Base-by-base conservation (phyloP, 108 stramenopile genomes). In the Asterionellopsis glacialis region DNA sequence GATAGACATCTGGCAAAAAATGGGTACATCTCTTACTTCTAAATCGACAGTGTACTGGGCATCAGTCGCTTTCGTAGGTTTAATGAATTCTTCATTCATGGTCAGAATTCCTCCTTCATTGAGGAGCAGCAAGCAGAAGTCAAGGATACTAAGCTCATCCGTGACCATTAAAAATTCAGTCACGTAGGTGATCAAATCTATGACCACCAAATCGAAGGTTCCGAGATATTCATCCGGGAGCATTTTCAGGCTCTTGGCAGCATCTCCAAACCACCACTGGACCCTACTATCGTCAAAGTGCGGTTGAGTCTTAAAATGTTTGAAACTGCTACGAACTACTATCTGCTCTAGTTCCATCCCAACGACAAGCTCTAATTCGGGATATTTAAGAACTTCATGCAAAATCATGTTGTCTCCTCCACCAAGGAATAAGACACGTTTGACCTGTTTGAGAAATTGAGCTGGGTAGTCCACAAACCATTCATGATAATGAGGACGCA, bases 231-330 rank as follows among this genome's bases (percentile, higher is more conserved):
- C 86, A 27, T 82, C 73, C 1, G 92, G 88, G 16, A 93, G 73
- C 64, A 93, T 55, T 5, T 79, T 52, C 22, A 93, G 58, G 52
- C 74, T 79, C 76, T 90, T 93, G 55, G 92, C 70, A 1, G 92
- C 92, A 63, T 93, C 92, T 11, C 92, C 92, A 56, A 82, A 93
- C 92, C 92, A 93, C 92, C 92, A 93, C 67, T 90, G 76, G 0
- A 90, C 91, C 24, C 79, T 77, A 26, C 74, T 70, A 61, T 93
- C 79, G 41, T 93, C 88, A 65, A 85, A 91, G 59, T 91, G 90
- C 14, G 90, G 83, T 57, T 84, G 86, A 10, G 84, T 79, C 18
- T 67, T 61, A 39, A 88, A 83, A 64, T 87, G 81, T 62, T 84
- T 88, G 73, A 85, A 82, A 27, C 73, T 68, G 41, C 76, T 73